phyloP scores from a whole-genome alignment of 176 grass and related monocot species.

The Elaeis guineensis region DNA sequence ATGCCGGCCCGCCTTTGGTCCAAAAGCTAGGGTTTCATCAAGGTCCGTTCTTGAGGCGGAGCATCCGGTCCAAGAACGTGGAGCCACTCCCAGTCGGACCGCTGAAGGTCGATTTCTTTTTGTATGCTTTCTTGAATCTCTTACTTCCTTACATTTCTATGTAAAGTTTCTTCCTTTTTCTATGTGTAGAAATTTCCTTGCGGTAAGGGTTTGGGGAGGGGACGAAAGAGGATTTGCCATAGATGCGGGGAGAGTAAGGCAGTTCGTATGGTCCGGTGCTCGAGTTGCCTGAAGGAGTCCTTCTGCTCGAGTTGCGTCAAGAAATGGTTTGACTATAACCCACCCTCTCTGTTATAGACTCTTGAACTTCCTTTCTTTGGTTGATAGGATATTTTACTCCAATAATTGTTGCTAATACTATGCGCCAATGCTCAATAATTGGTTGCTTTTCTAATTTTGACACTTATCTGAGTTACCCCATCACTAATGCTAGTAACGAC shows the following conservation, averaged over 20 bases:
- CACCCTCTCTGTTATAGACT: not conserved
- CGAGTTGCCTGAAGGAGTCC: conserved; percentile 45
- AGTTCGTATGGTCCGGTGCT: conserved; percentile 45
- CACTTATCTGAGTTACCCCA: too few relatives aligned
- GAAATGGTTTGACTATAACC: conserved; percentile 42
- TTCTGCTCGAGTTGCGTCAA: conserved; percentile 85
- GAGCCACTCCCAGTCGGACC: conserved; percentile 69
- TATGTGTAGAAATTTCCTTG: conserved; percentile 11
- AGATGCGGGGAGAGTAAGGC: conserved; percentile 53
- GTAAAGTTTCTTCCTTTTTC: not conserved
- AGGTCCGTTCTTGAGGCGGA: conserved; percentile 25
- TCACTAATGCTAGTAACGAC: too few relatives aligned
- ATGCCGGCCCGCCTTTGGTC: conserved; percentile 20
- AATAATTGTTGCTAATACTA: too few relatives aligned
- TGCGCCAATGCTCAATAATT: too few relatives aligned
- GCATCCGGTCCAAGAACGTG: conserved; percentile 89
- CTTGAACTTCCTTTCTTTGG: not conserved
- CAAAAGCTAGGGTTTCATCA: conserved; percentile 75
- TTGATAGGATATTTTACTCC: too few relatives aligned
- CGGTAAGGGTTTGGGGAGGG: conserved; percentile 21
- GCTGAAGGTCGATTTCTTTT: conserved; percentile 43
- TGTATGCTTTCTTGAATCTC: not conserved
- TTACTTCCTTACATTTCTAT: conserved; percentile 5
- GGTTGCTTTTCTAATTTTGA: too few relatives aligned
- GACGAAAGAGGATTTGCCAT: conserved; percentile 47